These are phyloP conservation scores for Raphanus raphanistrum DNA, from an alignment of 345 rosid species.

Conservation along the genomic window DNA sequence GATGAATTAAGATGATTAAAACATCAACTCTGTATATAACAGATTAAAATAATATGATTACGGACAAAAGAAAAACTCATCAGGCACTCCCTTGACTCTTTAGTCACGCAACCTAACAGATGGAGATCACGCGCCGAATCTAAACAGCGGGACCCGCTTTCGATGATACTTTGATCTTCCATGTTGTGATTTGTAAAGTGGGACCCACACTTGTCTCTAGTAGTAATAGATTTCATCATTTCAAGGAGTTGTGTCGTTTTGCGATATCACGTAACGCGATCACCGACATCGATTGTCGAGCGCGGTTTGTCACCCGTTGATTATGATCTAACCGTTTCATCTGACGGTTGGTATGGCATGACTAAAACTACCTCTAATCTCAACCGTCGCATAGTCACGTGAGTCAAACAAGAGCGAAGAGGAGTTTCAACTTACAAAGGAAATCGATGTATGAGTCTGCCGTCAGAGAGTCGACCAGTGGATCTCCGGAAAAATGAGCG, in stretches of 20 bases:
- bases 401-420: neutral
- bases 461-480: constrained; percentile 80
- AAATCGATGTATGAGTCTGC: constrained; percentile 82
- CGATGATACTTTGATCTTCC: neutral
- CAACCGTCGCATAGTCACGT: constrained; percentile 7
- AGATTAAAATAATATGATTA: too few relatives aligned
- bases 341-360: neutral
- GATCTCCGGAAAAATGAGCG: constrained; percentile 65
- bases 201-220: constrained; percentile 27
- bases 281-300: constrained; percentile 33
- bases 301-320: constrained; percentile 15
- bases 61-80: too few relatives aligned
- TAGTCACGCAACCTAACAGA: constrained; percentile 24
- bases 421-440: constrained; percentile 60
- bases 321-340: neutral
- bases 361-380: constrained; percentile 1
- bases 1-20: too few relatives aligned
- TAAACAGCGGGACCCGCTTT: neutral
- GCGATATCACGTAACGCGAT: constrained; percentile 9
- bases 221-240: constrained; percentile 8
- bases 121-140: constrained; percentile 32
- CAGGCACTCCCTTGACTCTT: too few relatives aligned
- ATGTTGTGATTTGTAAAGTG: constrained; percentile 6
- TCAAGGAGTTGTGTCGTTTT: constrained; percentile 28
- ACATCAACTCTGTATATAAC: too few relatives aligned